phyloP scores from a whole-genome alignment of 2,329 filamentous ascomycete species.

The Bipolaris gigantea region DNA sequence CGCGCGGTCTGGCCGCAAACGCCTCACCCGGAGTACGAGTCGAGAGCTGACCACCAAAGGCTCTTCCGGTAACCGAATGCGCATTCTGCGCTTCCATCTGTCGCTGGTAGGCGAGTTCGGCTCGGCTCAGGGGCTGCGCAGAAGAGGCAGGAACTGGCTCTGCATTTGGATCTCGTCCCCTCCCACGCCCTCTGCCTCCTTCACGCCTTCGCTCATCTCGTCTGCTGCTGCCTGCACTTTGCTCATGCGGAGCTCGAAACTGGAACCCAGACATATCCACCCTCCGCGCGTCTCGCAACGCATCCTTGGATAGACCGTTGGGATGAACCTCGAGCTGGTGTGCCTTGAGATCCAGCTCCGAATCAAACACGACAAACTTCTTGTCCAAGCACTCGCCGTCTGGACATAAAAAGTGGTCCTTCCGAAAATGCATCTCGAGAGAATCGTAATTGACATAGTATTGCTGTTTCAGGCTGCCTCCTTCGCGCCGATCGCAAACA shows the following conservation, averaged over 20 bases:
- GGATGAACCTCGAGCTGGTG: constrained; percentile 87
- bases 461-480: constrained; percentile 67
- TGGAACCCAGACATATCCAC: constrained; percentile 90
- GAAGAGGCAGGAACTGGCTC: constrained; percentile 76
- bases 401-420: constrained; percentile 82
- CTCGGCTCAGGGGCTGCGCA: constrained; percentile 77
- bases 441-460: constrained; percentile 90
- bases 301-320: constrained; percentile 77
- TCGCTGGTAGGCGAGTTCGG: constrained; percentile 87
- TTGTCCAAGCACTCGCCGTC: constrained; percentile 91
- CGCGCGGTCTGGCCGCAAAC: constrained; percentile 52
- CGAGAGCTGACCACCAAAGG: constrained; percentile 85
- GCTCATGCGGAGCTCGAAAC: constrained; percentile 70
- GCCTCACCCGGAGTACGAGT: constrained; percentile 48
- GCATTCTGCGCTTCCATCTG: constrained; percentile 89
- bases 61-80: constrained; percentile 75
- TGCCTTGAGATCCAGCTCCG: constrained; percentile 90
- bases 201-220: constrained; percentile 42
- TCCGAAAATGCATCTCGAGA: constrained; percentile 82
- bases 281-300: constrained; percentile 76
- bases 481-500: constrained; percentile 75
- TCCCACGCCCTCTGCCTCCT: constrained; percentile 57
- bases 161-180: constrained; percentile 84
- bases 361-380: constrained; percentile 96
- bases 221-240: constrained; percentile 49